Base-by-base conservation (phyloP, 2,329 filamentous ascomycete genomes). In the Passalora sequoiae region DNA sequence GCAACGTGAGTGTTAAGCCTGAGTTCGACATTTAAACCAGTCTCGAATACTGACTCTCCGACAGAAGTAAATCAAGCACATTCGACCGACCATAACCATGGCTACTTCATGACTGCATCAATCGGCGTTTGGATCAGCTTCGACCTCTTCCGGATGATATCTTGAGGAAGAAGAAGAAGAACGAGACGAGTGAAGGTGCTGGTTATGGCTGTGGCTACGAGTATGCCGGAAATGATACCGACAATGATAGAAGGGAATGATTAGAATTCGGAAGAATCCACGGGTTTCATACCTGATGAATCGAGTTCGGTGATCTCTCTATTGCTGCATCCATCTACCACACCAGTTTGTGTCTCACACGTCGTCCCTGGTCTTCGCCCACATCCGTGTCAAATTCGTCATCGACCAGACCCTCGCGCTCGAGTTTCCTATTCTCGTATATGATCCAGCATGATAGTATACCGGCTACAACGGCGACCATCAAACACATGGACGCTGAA, bases 391-490 rank as follows among this genome's bases (percentile, higher is more conserved):
- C 51, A 16, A 54, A 48, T 25, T 51, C 57, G 17, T 56, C 51
- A 29, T 58, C 53, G 7, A 47, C 44, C 31, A 57, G 49, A n/a
- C 55, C 54, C 50, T 71, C 70, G 48, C 63, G 59, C 38, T 80
- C 80, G 3, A 84, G 61, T 51, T 75, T 75, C 57, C 63, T 69
- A 49, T 86, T 86, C 64, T 84, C 76, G 62, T 70, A 73, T 10
- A 69, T 69, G 15, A 84, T 66, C 16, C 83, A 61, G 5, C 68
- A 65, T 4, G 80, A 70, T 29, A 83, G 59, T 1, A 65, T 41
- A 0, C 81, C 51, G 0, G 78, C 78, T 4, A 84, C 59, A 0
- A 73, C 45, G 0, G 70, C 75, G 0, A 79, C 80, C 31, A 84
- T 66, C 5, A 83, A 61, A 63, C 81, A 83, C 30, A 84, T 77